Conservation (phyloP, 1,139 yeast species). For the Pichiaceae sp. region DNA sequence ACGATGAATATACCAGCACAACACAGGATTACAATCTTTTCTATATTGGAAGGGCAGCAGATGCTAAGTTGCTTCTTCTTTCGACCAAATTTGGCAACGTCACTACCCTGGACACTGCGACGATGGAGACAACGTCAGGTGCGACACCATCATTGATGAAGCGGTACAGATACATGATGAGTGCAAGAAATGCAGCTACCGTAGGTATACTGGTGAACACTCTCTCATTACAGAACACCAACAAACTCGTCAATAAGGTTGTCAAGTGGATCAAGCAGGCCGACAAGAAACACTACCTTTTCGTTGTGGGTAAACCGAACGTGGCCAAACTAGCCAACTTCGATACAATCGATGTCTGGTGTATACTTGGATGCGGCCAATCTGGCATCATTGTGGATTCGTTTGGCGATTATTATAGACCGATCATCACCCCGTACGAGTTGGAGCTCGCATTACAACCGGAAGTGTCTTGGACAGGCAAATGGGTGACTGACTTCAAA, state of each 20-base stretch:
- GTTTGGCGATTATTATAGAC: conserved; percentile 73
- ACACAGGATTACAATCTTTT: conserved; percentile 44
- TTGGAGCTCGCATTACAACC: conserved; percentile 67
- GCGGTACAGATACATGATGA: conserved; percentile 78
- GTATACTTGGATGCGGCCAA: conserved; percentile 88
- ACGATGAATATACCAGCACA: conserved; percentile 20
- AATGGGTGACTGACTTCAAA: conserved; percentile 81
- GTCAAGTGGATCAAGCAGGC: conserved; percentile 53
- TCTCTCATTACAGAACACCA: conserved; percentile 67
- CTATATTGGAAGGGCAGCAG: conserved; percentile 66
- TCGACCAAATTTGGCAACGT: conserved; percentile 60
- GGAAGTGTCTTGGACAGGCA: conserved; percentile 81
- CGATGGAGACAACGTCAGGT: conserved; percentile 31
- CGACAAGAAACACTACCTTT: conserved; percentile 85
- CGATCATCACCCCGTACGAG: conserved; percentile 91
- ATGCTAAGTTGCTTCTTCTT: conserved; percentile 69
- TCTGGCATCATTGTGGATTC: conserved; percentile 85
- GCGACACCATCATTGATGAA: conserved; percentile 75
- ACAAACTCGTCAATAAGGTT: conserved; percentile 51
- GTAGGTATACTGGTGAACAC: conserved; percentile 89
- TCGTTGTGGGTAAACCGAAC: conserved; percentile 98
- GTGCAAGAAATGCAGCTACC: conserved; percentile 86
- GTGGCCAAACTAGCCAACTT: conserved; percentile 95
- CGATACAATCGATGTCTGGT: conserved; percentile 89
- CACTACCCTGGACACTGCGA: conserved; percentile 36